Evolutionary conservation across 1,139 yeast species (phyloP), one percentile per base, ranked within the genome.

Genomic region (Hanseniaspora sp.): DNA sequence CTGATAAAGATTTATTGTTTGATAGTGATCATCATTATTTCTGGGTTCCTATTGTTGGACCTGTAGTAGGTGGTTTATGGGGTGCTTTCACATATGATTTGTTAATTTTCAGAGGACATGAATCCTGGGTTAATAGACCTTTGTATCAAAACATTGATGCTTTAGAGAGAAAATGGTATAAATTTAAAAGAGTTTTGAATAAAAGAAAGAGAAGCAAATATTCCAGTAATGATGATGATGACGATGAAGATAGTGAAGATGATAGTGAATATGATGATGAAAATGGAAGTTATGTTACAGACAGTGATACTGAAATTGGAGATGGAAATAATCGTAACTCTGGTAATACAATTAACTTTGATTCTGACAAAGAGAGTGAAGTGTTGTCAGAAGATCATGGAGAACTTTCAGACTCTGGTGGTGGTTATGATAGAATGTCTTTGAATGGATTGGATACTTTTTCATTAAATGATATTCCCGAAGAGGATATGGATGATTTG

Each of bases 41-140:
- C 61, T 76, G 80, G 80, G 75, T 75, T 34, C 78, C 78, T 51
- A 64, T 74, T 58, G 69, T 73, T 39, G 73, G 72, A 17, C 78
- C 79, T 41, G 62, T 71, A 46, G 59, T 73, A 46, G 80, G 80
- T 18, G 64, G 73, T 52, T 58, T 71, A 46, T 58, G 68, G 37
- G 80, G 80, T 52, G 78, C 71, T 34, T 61, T 72, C 57, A 53
- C 74, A 13, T 76, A 76, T 61, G 80, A 76, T 63, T 59, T 74
- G 37, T 67, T 75, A 58, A 64, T 75, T 56, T 75, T 72, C 59
- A 75, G 75, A 58, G 79, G 79, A 45, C 69, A 70, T 46, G 78
- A 74, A 61, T 72, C 77, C 33, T 76, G 76, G 55, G 65, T 74
- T 55, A 74, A 74, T 61, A 70, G 72, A 68, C 73, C 74, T 11